A percentile compares a stretch with the other conserved stretches of the same genome.
Conservation (phyloP, 257 asterid species). For the Echites panduratus region DNA sequence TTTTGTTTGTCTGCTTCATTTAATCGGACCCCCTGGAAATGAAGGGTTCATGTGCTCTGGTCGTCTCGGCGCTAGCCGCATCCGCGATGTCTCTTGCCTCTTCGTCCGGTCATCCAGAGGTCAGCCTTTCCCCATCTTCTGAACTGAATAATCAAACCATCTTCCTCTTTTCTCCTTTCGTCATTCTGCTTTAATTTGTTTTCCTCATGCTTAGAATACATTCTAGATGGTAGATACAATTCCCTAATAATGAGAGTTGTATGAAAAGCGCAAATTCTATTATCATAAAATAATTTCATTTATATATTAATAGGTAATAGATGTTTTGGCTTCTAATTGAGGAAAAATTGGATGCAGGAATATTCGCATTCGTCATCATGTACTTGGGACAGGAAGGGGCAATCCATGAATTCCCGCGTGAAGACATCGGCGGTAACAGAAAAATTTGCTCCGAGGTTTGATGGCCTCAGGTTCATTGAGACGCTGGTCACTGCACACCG, state of each 20-base stretch:
- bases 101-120: slow-evolving; percentile 2
- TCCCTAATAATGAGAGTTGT: background rate
- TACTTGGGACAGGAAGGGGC: background rate
- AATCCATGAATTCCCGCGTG: background rate
- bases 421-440: slow-evolving; percentile 24
- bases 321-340: background rate
- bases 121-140: slow-evolving; percentile 16
- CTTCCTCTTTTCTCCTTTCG: background rate
- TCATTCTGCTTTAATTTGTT: background rate
- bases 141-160: slow-evolving; percentile 27
- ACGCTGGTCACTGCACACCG: slow-evolving; percentile 72
- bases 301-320: background rate
- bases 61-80: slow-evolving; percentile 16
- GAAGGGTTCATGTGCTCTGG: slow-evolving; percentile 20
- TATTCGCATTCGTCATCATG: background rate
- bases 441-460: slow-evolving; percentile 68
- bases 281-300: background rate
- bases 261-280: background rate
- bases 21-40: background rate
- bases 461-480: slow-evolving; percentile 75
- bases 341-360: background rate
- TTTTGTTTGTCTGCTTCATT: background rate
- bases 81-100: slow-evolving; percentile 17
- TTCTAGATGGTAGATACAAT: background rate
- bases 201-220: background rate